Base-by-base conservation (phyloP, 345 rosid genomes). In the Excoecaria agallocha region DNA sequence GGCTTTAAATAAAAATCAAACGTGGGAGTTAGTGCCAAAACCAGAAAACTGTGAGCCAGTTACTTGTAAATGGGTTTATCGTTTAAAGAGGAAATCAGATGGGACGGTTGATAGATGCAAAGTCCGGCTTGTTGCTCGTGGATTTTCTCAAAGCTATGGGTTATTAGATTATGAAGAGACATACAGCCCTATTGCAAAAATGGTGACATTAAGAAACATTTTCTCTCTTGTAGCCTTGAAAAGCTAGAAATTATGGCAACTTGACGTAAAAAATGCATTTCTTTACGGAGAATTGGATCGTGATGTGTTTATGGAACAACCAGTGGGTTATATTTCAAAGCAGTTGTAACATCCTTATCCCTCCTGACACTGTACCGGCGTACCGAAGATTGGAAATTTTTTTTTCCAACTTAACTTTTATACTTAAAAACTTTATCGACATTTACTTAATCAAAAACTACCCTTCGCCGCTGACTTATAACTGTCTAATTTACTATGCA, bases 51-150 rank as follows among this genome's bases (percentile, higher is more conserved):
- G 51, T 22, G 17, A 68, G 58, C 74, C 59, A 0, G 24, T 78
- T 16, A 59, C 81, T 50, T 78, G 70, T 8, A 68, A 78, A 51
- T 78, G 73, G 72, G 19, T 49, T 41, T 16, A 68, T 17, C 0
- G n/a, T 43, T 43, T 8, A 30, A 78, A 66, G 52, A 37, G 24
- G 22, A 9, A 73, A 69, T 8, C 52, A 49, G 11, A 49, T 49
- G 52, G 52, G 3, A 49, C 13, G 3, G 3, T 9, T 13, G 52
- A 49, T 12, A 49, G 12, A 49, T 13, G 3, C 16, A 49, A 49
- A 49, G 12, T 16, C 12, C 52, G 52, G 3, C 52, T 49, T 11
- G 16, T 49, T 49, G 52, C 52, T 49, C 13, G 52, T 49, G 52
- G 52, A 0, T 49, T 15, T 22, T 71, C 55, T 56, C 38, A 73